A percentile compares a stretch with the other conserved stretches of the same genome.
Conservation (phyloP, 805 yeast genomes). For the Wickerhamiella kurtzmanii region DNA sequence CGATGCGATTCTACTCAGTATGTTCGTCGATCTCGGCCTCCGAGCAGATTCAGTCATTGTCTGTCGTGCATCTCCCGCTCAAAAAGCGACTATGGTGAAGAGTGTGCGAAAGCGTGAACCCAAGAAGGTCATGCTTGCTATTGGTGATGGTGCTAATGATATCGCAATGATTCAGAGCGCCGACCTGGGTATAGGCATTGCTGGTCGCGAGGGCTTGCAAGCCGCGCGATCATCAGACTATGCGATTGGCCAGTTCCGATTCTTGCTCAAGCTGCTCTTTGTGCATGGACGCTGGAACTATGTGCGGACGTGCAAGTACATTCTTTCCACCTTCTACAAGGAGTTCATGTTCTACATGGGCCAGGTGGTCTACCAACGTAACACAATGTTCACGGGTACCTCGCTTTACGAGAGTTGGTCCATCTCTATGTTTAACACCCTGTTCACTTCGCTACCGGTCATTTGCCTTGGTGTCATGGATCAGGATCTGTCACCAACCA, state of each 20-base stretch:
- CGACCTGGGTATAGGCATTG: constrained; percentile 92
- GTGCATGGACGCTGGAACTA: constrained; percentile 97
- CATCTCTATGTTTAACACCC: constrained; percentile 88
- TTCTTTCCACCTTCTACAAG: constrained; percentile 86
- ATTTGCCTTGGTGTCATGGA: constrained; percentile 91
- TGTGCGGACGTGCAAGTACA: constrained; percentile 80
- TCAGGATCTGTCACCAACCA: constrained; percentile 76
- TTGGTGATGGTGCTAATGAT: constrained; percentile 99
- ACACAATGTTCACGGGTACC: constrained; percentile 81
- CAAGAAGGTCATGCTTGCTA: constrained; percentile 72
- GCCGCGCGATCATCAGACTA: constrained; percentile 94
- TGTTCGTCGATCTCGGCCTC: constrained; percentile 75
- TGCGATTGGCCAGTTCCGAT: constrained; percentile 88
- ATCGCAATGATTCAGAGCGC: constrained; percentile 99
- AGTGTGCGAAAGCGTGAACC: constrained; percentile 61
- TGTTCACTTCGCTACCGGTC: constrained; percentile 87
- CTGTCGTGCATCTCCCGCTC: constrained; percentile 95
- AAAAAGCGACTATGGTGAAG: constrained; percentile 80
- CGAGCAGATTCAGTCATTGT: constrained; percentile 83
- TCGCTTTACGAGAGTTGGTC: constrained; percentile 94
- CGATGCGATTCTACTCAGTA: constrained; percentile 56
- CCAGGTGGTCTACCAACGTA: constrained; percentile 75
- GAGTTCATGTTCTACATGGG: constrained; percentile 81
- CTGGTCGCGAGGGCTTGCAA: constrained; percentile 93
- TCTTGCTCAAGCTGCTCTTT: constrained; percentile 60